Base-by-base conservation (phyloP, 805 yeast genomes). In the Metschnikowia chrysomelidarum region DNA sequence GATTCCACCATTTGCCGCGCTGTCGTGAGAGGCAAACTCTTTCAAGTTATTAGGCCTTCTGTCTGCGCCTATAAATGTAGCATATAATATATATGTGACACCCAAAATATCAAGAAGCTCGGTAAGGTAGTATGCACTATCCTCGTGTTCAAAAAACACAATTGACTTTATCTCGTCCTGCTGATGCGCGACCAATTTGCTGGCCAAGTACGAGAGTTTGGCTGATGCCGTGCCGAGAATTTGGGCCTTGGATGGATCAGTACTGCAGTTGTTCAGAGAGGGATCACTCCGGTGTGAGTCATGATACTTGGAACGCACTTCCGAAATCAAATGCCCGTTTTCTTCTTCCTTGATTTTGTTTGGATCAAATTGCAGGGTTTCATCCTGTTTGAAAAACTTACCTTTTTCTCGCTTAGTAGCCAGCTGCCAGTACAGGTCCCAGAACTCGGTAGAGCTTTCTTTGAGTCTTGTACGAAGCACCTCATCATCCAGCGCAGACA, bases 141-240 rank as follows among this genome's bases (percentile, higher is more conserved):
- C 87, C 51, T 80, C 86, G 54, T 76, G 79, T 43, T 82, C 87
- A 51, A 76, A 82, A 51, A 82, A 82, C 0, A 82, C 77, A 18
- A 82, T 64, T 11, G 82, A 72, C 52, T 82, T 78, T 33, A 74
- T 51, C 3, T 67, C 64, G 7, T 52, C 36, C 7, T 45, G 39
- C 41, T 76, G 76, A 48, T 80, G 75, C 32, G 77, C 80, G 18
- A 78, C 50, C 7, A 80, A 47, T 40, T 76, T 62, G 11, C 80
- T 62, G 0, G 76, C 67, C 39, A 82, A 56, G 43, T 82, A 82
- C 4, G 86, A 75, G 11, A 82, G 55, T 47, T 82, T 82, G 0
- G 80, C 60, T 0, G 87, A 81, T 0, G 80, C 73, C 0, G 85
- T 74, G 2, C 88, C 87, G n/a, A 73, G 37, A 1, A 79, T 53